Evolutionary conservation across 208 protist genomes (phyloP).

Genomic region (Crithidia acanthocephali): DNA sequence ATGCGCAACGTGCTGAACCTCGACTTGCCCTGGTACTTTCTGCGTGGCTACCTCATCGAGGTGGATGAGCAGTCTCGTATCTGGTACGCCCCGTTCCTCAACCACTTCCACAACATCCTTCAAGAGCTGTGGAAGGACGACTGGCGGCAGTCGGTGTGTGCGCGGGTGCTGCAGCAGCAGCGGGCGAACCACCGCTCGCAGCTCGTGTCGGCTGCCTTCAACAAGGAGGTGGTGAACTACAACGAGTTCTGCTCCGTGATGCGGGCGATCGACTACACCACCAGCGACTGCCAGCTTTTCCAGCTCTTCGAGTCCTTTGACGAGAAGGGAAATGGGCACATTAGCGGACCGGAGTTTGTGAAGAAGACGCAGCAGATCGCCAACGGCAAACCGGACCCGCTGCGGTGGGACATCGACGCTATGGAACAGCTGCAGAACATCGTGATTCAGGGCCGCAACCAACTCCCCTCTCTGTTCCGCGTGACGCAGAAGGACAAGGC

Average conservation of each 20-base stretch:
- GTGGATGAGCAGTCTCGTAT: constrained; percentile 76
- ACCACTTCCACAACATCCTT: constrained; percentile 76
- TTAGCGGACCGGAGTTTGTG: constrained; percentile 77
- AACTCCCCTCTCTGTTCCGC: constrained; percentile 72
- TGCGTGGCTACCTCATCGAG: constrained; percentile 79
- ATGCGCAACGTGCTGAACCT: constrained; percentile 89
- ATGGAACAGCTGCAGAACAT: constrained; percentile 91
- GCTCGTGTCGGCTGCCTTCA: constrained; percentile 75
- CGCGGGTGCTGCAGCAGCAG: constrained; percentile 78
- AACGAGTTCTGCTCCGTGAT: constrained; percentile 90
- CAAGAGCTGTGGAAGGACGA: constrained; percentile 71
- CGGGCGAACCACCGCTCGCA: constrained; percentile 79
- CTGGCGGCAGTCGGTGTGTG: constrained; percentile 67
- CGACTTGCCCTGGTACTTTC: constrained; percentile 89
- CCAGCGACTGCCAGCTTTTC: constrained; percentile 83
- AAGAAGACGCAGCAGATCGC: constrained; percentile 55
- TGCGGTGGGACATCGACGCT: constrained; percentile 83
- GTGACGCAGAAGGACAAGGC: constrained; percentile 59
- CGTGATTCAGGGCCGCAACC: constrained; percentile 81
- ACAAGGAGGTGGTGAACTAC: constrained; percentile 80
- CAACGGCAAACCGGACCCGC: constrained; percentile 55
- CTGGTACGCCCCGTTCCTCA: constrained; percentile 77
- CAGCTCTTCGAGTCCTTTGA: constrained; percentile 86
- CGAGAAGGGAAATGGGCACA: constrained; percentile 52
- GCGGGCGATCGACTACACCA: constrained; percentile 84